phyloP scores from a whole-genome alignment of 805 yeast genomes.

The Metschnikowia shivogae region DNA sequence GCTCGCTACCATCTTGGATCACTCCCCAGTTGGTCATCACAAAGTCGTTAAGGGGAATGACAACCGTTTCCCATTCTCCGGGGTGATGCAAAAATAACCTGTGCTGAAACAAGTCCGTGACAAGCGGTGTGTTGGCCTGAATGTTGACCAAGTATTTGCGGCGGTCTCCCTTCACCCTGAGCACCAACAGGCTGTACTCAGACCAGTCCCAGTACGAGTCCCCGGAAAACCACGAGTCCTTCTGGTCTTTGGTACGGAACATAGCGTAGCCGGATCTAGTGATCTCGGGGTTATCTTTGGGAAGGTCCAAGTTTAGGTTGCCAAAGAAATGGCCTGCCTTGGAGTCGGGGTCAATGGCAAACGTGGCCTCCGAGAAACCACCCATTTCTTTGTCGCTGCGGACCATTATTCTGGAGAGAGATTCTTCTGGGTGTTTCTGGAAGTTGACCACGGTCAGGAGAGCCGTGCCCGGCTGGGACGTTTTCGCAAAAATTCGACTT shows the following conservation, averaged over 20 bases:
- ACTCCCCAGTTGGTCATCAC: slow-evolving; percentile 82
- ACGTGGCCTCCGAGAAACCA: slow-evolving; percentile 66
- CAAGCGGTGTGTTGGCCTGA: slow-evolving; percentile 74
- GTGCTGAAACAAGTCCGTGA: slow-evolving; percentile 80
- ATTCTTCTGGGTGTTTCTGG: slow-evolving; percentile 42
- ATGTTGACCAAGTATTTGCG: slow-evolving; percentile 75
- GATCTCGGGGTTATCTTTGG: slow-evolving; percentile 33
- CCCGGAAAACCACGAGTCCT: slow-evolving; percentile 34
- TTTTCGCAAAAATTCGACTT: slow-evolving; percentile 33
- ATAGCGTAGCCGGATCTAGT: slow-evolving; percentile 62
- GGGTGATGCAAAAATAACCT: slow-evolving; percentile 66
- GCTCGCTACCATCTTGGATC: slow-evolving; percentile 44
- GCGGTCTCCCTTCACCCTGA: slow-evolving; percentile 69
- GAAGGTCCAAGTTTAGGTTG: slow-evolving; percentile 53
- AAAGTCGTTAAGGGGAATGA: slow-evolving; percentile 72
- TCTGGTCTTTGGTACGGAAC: slow-evolving; percentile 73
- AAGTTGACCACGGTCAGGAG: slow-evolving; percentile 54
- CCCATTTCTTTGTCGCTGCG: slow-evolving; percentile 75
- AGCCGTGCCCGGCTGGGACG: slow-evolving; percentile 25
- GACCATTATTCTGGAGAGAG: slow-evolving; percentile 47
- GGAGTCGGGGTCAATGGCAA: slow-evolving; percentile 36
- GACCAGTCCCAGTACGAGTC: slow-evolving; percentile 66
- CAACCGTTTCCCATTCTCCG: slow-evolving; percentile 80
- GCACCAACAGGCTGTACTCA: slow-evolving; percentile 53
- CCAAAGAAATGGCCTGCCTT: slow-evolving; percentile 46